phyloP scores from a whole-genome alignment of 345 rosid genomes.

The Euphorbia peplus region DNA sequence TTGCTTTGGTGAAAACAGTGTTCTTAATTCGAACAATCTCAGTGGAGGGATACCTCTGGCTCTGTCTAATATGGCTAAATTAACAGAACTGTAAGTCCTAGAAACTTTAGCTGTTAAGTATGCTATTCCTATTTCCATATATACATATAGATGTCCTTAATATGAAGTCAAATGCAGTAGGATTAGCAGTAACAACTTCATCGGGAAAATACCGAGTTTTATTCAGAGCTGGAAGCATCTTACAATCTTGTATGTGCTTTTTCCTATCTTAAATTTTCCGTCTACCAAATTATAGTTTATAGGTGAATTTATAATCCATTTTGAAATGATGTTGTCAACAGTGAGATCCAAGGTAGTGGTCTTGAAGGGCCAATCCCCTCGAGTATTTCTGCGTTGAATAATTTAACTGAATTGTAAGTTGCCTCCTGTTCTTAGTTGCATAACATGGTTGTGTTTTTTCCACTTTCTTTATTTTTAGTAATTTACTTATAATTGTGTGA shows the following conservation, averaged over 20 bases:
- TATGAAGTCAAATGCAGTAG: constrained; percentile 2
- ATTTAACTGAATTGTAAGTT: constrained; percentile 12
- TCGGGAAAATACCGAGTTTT: constrained; percentile 13
- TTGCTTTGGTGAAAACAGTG: neutral
- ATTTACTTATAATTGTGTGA: neutral
- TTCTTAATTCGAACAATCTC: constrained; percentile 13
- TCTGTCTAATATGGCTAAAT: neutral
- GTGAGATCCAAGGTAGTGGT: constrained; percentile 18
- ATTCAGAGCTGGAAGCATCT: constrained; percentile 9
- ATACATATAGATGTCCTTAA: neutral
- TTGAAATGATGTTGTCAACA: neutral
- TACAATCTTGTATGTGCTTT: neutral
- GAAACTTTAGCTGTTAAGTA: neutral
- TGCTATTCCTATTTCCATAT: neutral
- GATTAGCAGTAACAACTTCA: constrained; percentile 15
- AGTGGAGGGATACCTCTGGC: constrained; percentile 9
- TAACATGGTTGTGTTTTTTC: neutral
- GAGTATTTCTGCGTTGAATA: neutral
- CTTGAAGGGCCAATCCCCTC: constrained; percentile 20
- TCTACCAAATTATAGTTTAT: neutral
- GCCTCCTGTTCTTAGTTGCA: neutral
- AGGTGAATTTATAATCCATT: neutral
- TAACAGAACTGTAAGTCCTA: constrained; percentile 12
- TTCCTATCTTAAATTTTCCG: neutral
- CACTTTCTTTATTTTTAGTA: no score